Evolutionary conservation across 2,329 filamentous ascomycete species (phyloP), one percentile per base, ranked within the genome.

Genomic region (Diaporthe helianthi): DNA sequence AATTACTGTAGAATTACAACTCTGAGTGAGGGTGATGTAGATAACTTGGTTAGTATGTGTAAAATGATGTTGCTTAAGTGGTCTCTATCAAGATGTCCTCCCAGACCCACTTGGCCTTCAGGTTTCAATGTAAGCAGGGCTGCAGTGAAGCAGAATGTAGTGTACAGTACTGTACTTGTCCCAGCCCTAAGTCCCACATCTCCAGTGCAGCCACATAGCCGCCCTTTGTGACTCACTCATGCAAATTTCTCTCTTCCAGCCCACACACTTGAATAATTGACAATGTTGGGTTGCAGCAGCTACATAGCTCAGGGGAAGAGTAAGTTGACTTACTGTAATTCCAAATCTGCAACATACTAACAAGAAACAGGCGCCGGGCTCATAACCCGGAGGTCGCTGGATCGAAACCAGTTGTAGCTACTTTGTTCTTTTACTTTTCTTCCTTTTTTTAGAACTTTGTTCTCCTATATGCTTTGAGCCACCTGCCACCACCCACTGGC

Each of bases 351-450:
- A 44, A 44, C 19, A 12, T 19, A 44, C 38, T 44, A 44, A 44
- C 38, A 44, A 44, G 17, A 44, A 44, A 15, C 17, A 44, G 38
- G 68, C 69, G 69, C 69, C 69, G 69, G 69, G 69, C 69, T 71
- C 69, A 71, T 71, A 71, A 71, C 69, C 69, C 69, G 69, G 69
- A 71, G 69, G 69, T 66, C 69, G 67, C 64, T 69, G 69, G 69
- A 71, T 71, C 69, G 69, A 71, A 71, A 71, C 69, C 69, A 69
- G 64, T 65, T 65, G 67, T 66, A 71, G 69, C 69, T 71, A 71
- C 19, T 15, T 10, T 8, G n/a, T 8, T 44, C 29, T 10, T 26
- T 69, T 69, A n/a, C n/a, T 64, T 64, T 69, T 6, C 2, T n/a
- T n/a, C n/a, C n/a, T n/a, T n/a, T 36, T 65, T 67, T 69, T 70